Percentiles rank a stretch among this genome's conserved stretches.
phyloP scores from a whole-genome alignment of 352 stramenopile species.

The Salisapilia sapeloensis region DNA sequence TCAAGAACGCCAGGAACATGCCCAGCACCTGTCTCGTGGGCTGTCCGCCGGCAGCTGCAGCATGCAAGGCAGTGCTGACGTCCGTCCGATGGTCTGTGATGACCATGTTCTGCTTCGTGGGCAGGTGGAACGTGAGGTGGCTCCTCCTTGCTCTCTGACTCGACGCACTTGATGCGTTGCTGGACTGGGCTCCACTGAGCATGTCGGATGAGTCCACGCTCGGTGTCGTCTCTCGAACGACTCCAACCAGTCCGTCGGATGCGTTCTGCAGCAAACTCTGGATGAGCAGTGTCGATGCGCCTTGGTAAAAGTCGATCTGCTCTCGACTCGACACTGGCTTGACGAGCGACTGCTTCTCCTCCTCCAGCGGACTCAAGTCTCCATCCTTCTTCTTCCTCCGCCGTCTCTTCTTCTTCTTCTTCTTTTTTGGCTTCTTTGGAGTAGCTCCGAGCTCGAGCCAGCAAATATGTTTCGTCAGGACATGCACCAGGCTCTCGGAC shows the following conservation, averaged over 20 bases:
- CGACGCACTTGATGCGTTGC: no score
- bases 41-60: constrained; percentile 16
- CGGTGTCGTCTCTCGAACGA: no score
- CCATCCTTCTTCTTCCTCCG: constrained; percentile 28
- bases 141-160: no score
- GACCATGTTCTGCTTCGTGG: constrained; percentile 8
- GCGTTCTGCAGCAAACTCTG: no score
- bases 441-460: constrained; percentile 13
- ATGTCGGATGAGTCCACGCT: no score
- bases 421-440: constrained; percentile 2
- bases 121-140: constrained; percentile 14
- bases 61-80: constrained; percentile 17
- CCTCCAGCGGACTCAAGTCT: constrained; percentile 18
- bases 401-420: constrained; percentile 9
- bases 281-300: no score
- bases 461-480: constrained; percentile 21
- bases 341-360: no score
- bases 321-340: no score
- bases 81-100: constrained; percentile 19
- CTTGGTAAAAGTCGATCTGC: no score
- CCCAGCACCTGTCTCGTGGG: constrained; percentile 16
- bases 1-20: constrained; percentile 23
- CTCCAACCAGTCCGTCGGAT: no score
- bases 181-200: no score
- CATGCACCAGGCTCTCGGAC: constrained; percentile 18